A percentile compares a stretch with the other conserved stretches of the same genome.
Evolutionary conservation across 441 rosid genomes (phyloP).

Genomic region (Metrosideros polymorpha): DNA sequence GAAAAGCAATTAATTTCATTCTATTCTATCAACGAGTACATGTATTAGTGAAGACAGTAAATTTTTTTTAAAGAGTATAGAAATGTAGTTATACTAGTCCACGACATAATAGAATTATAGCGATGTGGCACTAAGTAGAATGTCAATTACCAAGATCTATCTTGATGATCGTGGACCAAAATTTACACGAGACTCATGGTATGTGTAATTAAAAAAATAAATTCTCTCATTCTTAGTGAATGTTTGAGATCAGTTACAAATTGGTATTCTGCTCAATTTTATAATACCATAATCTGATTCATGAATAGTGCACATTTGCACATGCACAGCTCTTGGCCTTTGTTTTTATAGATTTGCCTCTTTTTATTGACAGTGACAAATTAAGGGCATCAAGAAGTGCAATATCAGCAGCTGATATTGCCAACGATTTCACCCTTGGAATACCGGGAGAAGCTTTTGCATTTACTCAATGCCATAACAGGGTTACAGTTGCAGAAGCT

Average conservation of each 20-base stretch:
- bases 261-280: not conserved
- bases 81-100: not conserved
- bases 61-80: not conserved
- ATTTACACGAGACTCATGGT: not conserved
- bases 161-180: not conserved
- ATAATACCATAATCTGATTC: not conserved
- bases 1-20: not conserved
- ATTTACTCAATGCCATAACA: conserved; percentile 70
- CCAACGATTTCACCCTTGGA: conserved; percentile 73
- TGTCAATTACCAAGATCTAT: not conserved
- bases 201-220: not conserved
- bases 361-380: conserved; percentile 52
- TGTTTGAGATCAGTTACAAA: not conserved
- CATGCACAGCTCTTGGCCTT: not conserved
- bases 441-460: conserved; percentile 57
- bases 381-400: conserved; percentile 63
- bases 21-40: not conserved
- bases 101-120: not conserved
- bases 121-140: not conserved
- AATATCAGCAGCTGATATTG: conserved; percentile 69
- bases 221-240: not conserved
- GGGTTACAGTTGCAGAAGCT: conserved; percentile 61
- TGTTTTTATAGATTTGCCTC: not conserved
- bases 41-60: not conserved
- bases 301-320: not conserved